Evolutionary conservation across 495 filamentous ascomycete species (phyloP).

Genomic region (Massariosphaeria phaeospora): DNA sequence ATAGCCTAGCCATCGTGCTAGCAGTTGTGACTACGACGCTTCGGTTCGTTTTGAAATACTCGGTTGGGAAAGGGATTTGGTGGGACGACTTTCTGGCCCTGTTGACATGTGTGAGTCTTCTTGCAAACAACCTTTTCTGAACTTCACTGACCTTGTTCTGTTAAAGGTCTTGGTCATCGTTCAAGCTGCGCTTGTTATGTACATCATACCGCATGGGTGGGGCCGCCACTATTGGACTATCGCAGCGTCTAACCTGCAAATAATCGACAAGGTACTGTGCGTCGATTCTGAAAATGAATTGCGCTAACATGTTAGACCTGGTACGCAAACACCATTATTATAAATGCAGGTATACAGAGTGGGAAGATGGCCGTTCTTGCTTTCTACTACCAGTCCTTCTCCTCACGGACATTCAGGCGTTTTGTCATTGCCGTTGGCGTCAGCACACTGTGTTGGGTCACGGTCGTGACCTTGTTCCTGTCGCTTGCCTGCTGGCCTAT

Average conservation of each 20-base stretch:
- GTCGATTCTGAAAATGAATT: background rate
- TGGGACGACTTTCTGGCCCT: conserved; percentile 30
- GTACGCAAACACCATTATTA: too few species aligned
- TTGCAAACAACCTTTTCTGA: background rate
- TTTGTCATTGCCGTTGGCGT: conserved; percentile 24
- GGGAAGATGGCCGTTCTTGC: conserved; percentile 27
- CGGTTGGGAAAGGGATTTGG: conserved; percentile 28
- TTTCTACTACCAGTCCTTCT: conserved; percentile 31
- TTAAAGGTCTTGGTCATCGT: conserved; percentile 31
- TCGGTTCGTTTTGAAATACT: conserved; percentile 21
- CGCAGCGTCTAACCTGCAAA: conserved; percentile 13
- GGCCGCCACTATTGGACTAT: conserved; percentile 24
- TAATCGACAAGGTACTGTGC: conserved; percentile 23
- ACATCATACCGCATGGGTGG: conserved; percentile 31
- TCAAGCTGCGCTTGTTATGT: conserved; percentile 23
- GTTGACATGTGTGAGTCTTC: conserved; percentile 26
- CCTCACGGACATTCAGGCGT: conserved; percentile 19
- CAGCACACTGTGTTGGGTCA: conserved; percentile 24
- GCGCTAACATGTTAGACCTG: too few species aligned
- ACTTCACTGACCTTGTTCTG: background rate
- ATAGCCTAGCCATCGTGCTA: conserved; percentile 21
- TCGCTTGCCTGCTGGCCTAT: conserved; percentile 24
- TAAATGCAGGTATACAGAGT: background rate
- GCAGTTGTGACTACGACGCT: conserved; percentile 12
- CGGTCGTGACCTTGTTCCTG: conserved; percentile 24